Base-by-base conservation (phyloP, 1,139 yeast species). In the Hyphopichia burtonii region DNA sequence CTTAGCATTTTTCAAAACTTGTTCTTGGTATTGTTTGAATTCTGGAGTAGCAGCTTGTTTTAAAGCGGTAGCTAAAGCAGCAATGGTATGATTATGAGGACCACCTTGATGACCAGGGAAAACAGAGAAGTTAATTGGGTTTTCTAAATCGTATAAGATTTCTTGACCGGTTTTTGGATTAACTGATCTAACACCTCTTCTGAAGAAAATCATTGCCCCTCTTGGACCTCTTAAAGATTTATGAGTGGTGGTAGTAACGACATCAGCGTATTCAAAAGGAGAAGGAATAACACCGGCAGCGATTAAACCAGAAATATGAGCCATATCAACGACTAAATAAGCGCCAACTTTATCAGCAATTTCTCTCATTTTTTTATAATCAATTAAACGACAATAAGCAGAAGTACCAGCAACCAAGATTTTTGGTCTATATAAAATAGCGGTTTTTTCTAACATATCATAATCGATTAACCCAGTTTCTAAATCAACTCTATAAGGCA, bases 101-200 rank as follows among this genome's bases (percentile, higher is more conserved):
- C 99, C 99, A 77, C 99, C 99, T 76, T 93, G 99, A 71, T 93
- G 98, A 58, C 97, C 98, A 56, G 99, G 99, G 91, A 93, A 93
- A 50, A 93, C 98, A 9, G 97, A 90, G 68, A 93, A 93, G 81
- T 93, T 93, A 71, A 93, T 91, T 68, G 88, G 88, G 67, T 84
- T 83, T 74, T 93, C 99, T 66, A 93, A 80, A 65, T 93, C 97
- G 68, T 90, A 93, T 52, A 79, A 68, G 49, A 86, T 74, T 71
- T 90, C 94, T 67, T 86, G 86, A 55, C 98, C 98, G 61, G 91
- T 88, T 78, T 91, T 93, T 56, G 87, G 82, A 74, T 86, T 87
- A 55, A 84, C 79, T 40, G 88, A 82, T 73, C 97, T 83, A 48
- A 90, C 86, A 58, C 98, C 98, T 76, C 89, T 88, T 76, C 98